Evolutionary conservation across 2,329 filamentous ascomycete species (phyloP).

Genomic region (Beauveria caledonica): DNA sequence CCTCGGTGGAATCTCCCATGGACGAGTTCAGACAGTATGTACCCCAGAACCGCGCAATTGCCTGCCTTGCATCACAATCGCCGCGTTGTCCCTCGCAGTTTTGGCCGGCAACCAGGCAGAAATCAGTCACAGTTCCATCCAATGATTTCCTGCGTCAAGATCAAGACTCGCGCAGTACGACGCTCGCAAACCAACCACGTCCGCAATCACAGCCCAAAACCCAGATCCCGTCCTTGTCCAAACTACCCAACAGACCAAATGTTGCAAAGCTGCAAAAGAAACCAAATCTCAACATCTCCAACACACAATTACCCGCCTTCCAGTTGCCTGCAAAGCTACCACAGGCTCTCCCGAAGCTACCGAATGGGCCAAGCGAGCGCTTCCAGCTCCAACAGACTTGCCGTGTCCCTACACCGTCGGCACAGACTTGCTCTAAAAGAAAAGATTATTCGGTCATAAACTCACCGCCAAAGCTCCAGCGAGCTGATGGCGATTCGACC

Average conservation of each 20-base stretch:
- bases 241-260: background rate
- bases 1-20: slow-evolving; percentile 49
- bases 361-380: slow-evolving; percentile 37
- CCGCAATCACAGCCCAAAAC: background rate
- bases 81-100: background rate
- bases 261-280: slow-evolving; percentile 44
- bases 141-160: background rate
- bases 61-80: slow-evolving; percentile 12
- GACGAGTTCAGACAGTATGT: slow-evolving; percentile 48
- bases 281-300: slow-evolving; percentile 18
- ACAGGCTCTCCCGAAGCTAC: slow-evolving; percentile 40
- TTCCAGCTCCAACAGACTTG: slow-evolving; percentile 14
- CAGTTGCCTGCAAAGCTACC: slow-evolving; percentile 24
- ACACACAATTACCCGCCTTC: slow-evolving; percentile 21
- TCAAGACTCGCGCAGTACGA: background rate
- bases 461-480: slow-evolving; percentile 5
- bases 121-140: slow-evolving; percentile 7
- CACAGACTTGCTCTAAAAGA: no score
- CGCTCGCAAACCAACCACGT: background rate
- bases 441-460: background rate
- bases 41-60: slow-evolving; percentile 13
- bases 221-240: background rate
- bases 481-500: background rate
- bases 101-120: slow-evolving; percentile 5
- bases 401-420: background rate